These are phyloP conservation scores for Dothistroma septosporum DNA, from an alignment of 2,329 filamentous ascomycete species.

Conservation along the genomic window DNA sequence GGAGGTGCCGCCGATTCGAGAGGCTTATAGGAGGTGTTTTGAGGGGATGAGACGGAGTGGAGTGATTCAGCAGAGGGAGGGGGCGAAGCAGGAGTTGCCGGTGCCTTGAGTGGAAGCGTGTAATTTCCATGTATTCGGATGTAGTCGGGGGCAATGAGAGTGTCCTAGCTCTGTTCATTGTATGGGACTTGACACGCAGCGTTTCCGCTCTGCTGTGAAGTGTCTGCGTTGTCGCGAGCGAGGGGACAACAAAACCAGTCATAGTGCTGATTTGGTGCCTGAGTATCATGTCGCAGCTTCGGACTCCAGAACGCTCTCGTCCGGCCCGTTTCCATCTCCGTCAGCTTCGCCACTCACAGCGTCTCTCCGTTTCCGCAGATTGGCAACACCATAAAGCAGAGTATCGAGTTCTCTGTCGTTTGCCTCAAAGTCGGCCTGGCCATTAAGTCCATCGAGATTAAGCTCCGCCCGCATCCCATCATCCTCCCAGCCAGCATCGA, in stretches of 20 bases:
- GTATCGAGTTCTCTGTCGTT: constrained; percentile 39
- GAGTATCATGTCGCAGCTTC: constrained; percentile 4
- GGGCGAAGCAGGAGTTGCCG: not conserved
- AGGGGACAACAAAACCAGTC: too few relatives aligned
- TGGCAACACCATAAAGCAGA: constrained; percentile 47
- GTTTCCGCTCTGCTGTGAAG: too few relatives aligned
- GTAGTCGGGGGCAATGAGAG: too few relatives aligned
- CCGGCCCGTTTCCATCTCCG: constrained; percentile 1
- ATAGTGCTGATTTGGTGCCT: too few relatives aligned
- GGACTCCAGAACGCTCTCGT: constrained; percentile 1
- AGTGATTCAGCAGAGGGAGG: constrained; percentile 13
- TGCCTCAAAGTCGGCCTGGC: not conserved
- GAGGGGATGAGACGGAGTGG: constrained; percentile 50
- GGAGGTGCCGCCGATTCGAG: constrained; percentile 58
- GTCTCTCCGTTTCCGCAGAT: constrained; percentile 46
- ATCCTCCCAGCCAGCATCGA: not conserved
- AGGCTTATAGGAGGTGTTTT: constrained; percentile 60
- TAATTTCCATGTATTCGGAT: too few relatives aligned
- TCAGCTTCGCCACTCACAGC: constrained; percentile 6
- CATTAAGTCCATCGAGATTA: not conserved
- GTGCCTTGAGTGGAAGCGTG: not conserved
- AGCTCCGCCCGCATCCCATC: not conserved
- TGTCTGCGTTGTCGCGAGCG: too few relatives aligned
- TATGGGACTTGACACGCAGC: too few relatives aligned
- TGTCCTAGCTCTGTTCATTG: too few relatives aligned